Base-by-base conservation (phyloP, 805 yeast species). In the Candida takata region DNA sequence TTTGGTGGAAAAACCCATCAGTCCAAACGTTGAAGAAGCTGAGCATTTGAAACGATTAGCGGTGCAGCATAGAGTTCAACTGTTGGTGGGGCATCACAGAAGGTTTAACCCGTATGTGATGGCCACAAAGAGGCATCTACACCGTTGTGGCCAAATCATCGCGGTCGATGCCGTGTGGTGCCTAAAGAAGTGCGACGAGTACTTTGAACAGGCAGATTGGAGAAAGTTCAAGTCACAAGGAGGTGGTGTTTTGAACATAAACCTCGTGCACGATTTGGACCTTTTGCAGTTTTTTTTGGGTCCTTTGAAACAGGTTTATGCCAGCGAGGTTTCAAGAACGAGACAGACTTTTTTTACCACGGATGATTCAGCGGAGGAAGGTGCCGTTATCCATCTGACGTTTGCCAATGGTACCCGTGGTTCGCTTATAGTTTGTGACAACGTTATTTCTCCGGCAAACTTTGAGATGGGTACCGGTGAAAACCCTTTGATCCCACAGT, bases 381-480 rank as follows among this genome's bases (percentile, higher is more conserved):
- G 49, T 18, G 49, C 47, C 12, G 49, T 45, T 10, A 25, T 45
- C 15, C 39, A 40, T 8, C 18, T 45, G 36, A 33, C 46, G 2
- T 45, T 45, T 23, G 24, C 33, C 18, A 37, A 24, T 21, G 49
- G 49, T 3, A 35, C 45, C 4, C 36, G 46, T 17, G 49, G 49
- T 4, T 30, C 40, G 13, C 38, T 45, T 17, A 45, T 45, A 14
- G 44, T 42, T 4, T 42, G 46, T 34, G 49, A 45, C 37, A 45
- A 45, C 30, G 47, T 42, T 8, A 39, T 45, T 5, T 45, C 49
- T 14, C 47, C 49, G 5, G 32, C 34, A 29, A 45, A 45, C 35
- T 45, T 45, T 29, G 49, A 45, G 31, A 45, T 45, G 47, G 49
- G 49, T 6, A 45, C 49, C 3, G 49, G 49, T 27, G 49, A 45